Evolutionary conservation across 306 rosid genomes (phyloP), one percentile per base, ranked within the genome.

Genomic region (Sophora flavescens): DNA sequence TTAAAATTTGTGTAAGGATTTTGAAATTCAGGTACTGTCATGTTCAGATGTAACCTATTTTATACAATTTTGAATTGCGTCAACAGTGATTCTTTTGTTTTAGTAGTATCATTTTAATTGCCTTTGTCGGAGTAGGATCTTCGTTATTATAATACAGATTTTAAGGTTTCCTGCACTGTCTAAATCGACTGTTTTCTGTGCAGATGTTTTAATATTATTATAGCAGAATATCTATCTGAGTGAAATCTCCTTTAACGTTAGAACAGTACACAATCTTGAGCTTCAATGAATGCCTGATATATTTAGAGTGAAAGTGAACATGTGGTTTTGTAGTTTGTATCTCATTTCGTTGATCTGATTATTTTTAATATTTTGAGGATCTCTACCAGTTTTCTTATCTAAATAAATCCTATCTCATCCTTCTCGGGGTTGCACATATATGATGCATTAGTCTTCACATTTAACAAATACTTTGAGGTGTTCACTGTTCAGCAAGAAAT

Each of bases 51-150:
- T 94, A 86, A 81, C 81, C 79, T 88, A 84, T 80, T 88, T 78
- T 88, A 84, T 92, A 87, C 97, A 89, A 86, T 90, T 92, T 90
- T 92, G 96, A 84, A 90, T 81, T 84, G 68, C 78, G 85, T 76
- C 69, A 58, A 33, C 83, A 77, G 74, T 63, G 47, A 83, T 87
- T 86, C 92, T 82, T 79, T 70, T 83, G 87, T 84, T 91, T 81
- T 78, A 74, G 87, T 88, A 74, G 87, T 88, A 74, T 81, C 77
- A 51, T 77, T 82, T 48, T 66, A 72, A 80, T 86, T 82, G 54
- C 38, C 75, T 9, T 82, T 75, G 41, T 77, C 59, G 7, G 12
- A 66, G 63, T 56, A 68, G 42, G 56, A 65, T 62, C 45, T 63
- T 41, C 42, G 59, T n/a, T 0, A 1, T 22, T 41, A 54, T 35